A percentile compares a stretch with the other conserved stretches of the same genome.
Conservation (phyloP, 257 asterid genomes). For the Solanum corneliomulleri region DNA sequence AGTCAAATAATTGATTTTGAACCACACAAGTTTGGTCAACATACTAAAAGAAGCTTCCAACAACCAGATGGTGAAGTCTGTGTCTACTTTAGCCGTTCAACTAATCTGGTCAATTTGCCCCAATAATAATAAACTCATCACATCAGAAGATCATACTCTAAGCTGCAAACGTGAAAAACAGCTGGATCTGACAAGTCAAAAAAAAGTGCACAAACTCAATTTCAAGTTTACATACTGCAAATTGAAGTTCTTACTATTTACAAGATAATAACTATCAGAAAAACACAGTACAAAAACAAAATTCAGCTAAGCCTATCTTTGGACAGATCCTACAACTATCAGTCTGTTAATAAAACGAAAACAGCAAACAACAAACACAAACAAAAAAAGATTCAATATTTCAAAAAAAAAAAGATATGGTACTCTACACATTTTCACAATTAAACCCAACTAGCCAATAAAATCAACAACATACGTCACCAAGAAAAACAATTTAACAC, state of each 20-base stretch:
- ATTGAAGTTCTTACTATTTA: background rate
- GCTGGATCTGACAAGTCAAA: constrained; percentile 33
- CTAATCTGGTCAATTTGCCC: background rate
- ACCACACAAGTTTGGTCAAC: constrained; percentile 13
- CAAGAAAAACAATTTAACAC: background rate
- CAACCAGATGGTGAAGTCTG: constrained; percentile 13
- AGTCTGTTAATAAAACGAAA: background rate
- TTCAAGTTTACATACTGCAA: background rate
- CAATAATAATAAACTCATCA: background rate
- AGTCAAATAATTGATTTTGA: constrained; percentile 24
- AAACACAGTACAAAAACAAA: background rate
- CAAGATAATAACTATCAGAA: background rate
- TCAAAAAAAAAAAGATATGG: background rate
- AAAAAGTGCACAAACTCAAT: background rate
- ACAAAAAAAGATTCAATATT: background rate
- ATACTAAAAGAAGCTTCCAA: constrained; percentile 12
- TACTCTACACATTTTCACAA: background rate
- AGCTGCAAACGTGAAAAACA: constrained; percentile 13
- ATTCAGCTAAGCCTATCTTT: background rate
- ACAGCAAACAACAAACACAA: background rate
- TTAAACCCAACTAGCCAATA: background rate
- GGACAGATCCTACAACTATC: background rate
- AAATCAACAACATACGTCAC: background rate
- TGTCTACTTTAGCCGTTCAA: constrained; percentile 4
- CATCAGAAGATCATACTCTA: constrained; percentile 1